phyloP scores from a whole-genome alignment of 768 basidiomycete species.

The Lentinula sp. region DNA sequence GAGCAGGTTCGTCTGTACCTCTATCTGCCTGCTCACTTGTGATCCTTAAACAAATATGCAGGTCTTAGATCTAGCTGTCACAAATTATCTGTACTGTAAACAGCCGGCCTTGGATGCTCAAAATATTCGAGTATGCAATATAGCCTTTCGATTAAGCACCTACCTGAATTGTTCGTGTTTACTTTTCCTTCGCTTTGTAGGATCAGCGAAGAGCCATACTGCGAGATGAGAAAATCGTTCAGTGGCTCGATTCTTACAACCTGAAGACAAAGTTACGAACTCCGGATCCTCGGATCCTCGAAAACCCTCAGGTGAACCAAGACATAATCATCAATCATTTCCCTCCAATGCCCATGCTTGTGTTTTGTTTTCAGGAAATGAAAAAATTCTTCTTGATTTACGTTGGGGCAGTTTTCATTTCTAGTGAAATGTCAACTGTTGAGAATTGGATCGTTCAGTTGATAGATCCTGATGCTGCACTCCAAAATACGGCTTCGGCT shows the following conservation, averaged over 20 bases:
- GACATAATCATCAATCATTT: not conserved
- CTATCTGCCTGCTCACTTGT: not conserved
- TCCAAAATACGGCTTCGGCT: slow-evolving; percentile 13
- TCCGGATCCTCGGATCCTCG: not conserved
- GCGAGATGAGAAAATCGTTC: not conserved
- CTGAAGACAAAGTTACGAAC: not conserved
- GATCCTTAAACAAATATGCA: not conserved
- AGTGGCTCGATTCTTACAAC: not conserved
- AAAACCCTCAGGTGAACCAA: not conserved
- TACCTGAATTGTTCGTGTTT: not conserved
- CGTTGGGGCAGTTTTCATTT: slow-evolving; percentile 36
- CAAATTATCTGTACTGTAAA: not conserved
- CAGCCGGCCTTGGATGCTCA: not conserved
- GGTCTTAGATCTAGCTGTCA: not conserved
- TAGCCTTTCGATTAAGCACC: too few species aligned
- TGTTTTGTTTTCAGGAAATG: not conserved
- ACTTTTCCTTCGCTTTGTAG: not conserved
- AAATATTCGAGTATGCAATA: not conserved
- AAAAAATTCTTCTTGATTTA: slow-evolving; percentile 34
- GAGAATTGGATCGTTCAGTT: slow-evolving; percentile 34
- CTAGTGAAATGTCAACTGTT: slow-evolving; percentile 28
- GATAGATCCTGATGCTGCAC: slow-evolving; percentile 23
- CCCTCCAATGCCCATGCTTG: not conserved
- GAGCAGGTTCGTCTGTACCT: slow-evolving; percentile 23
- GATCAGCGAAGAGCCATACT: not conserved